Evolutionary conservation across 352 stramenopile genomes (phyloP).

Genomic region (Aphanomyces euteiches): DNA sequence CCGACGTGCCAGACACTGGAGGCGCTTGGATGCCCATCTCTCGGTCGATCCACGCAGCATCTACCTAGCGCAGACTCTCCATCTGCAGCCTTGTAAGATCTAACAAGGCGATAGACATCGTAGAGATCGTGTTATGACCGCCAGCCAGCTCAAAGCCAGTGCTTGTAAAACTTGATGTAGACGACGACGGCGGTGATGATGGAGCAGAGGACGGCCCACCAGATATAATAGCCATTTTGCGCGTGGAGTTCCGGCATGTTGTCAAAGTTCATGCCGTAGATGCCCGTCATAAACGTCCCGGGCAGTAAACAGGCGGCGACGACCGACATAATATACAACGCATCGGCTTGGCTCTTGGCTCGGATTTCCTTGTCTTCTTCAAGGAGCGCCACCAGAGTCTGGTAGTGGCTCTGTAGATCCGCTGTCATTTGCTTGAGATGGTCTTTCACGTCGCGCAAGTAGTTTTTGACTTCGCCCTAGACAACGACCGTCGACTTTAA

Average conservation of each 20-base stretch:
- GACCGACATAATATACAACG: constrained; percentile 77
- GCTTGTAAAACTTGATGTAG: constrained; percentile 75
- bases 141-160: constrained; percentile 39
- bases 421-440: constrained; percentile 76
- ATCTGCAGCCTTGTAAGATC: no score
- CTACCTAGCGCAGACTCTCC: no score
- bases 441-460: constrained; percentile 83
- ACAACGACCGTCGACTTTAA: neutral
- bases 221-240: constrained; percentile 73
- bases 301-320: constrained; percentile 79
- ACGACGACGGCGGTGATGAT: constrained; percentile 45
- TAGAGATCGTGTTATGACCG: no score
- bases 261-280: constrained; percentile 89
- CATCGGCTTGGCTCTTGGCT: constrained; percentile 59
- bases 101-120: no score
- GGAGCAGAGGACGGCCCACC: constrained; percentile 59
- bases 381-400: constrained; percentile 55
- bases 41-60: no score
- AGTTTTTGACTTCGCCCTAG: constrained; percentile 59
- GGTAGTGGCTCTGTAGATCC: constrained; percentile 74
- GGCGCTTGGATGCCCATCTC: no score
- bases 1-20: no score
- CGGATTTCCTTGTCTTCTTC: constrained; percentile 71
- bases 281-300: constrained; percentile 80
- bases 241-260: constrained; percentile 81